Evolutionary conservation across 495 filamentous ascomycete species (phyloP).

Genomic region (Trypethelium eluteriae): DNA sequence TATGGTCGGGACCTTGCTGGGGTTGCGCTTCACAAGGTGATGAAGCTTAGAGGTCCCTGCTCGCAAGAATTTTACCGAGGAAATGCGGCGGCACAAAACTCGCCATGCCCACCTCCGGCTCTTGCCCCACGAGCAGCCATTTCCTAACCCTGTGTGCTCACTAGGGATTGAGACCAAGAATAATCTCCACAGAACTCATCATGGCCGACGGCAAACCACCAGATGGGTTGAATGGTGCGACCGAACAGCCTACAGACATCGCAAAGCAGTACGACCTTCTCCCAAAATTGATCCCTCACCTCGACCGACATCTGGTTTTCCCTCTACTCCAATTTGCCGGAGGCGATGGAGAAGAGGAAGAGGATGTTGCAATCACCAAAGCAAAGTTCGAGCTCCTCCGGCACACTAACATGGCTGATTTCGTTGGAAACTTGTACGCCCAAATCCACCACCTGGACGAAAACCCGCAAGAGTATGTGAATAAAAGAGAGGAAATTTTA

Average conservation of each 20-base stretch:
- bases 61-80: slow-evolving; percentile 49
- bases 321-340: slow-evolving; percentile 78
- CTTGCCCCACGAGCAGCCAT: not conserved
- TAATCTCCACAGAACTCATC: slow-evolving; percentile 22
- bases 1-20: not conserved
- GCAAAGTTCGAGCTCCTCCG: slow-evolving; percentile 88
- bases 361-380: slow-evolving; percentile 61
- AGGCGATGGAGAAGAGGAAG: slow-evolving; percentile 49
- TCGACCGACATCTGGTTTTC: slow-evolving; percentile 94
- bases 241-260: slow-evolving; percentile 47
- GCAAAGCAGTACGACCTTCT: slow-evolving; percentile 70
- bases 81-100: slow-evolving; percentile 90
- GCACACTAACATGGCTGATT: slow-evolving; percentile 96
- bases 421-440: slow-evolving; percentile 79
- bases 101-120: slow-evolving; percentile 56
- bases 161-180: too few species aligned
- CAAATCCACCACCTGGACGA: slow-evolving; percentile 74
- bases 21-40: not conserved
- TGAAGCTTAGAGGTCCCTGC: not conserved
- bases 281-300: slow-evolving; percentile 78
- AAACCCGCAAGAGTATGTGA: slow-evolving; percentile 73
- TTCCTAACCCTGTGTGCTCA: too few species aligned
- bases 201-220: slow-evolving; percentile 63
- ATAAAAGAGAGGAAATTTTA: slow-evolving; percentile 83
- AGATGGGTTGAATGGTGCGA: slow-evolving; percentile 42